phyloP scores from a whole-genome alignment of 306 rosid species.

The Albizia julibrissin region DNA sequence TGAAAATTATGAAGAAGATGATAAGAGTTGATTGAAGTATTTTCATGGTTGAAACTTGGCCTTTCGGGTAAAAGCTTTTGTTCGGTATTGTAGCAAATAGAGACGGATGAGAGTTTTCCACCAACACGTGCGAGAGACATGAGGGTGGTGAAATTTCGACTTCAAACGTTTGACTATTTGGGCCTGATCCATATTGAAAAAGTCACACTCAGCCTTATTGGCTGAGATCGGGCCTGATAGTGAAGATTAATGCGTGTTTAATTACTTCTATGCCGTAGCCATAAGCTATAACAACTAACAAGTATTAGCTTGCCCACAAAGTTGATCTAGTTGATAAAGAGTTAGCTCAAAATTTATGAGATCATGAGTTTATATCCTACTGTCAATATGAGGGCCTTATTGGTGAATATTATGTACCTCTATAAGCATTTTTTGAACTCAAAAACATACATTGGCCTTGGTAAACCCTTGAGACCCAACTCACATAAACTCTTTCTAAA shows the following conservation, averaged over 20 bases:
- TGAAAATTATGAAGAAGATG: background rate
- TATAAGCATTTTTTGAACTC: fast-evolving
- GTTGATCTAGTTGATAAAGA: fast-evolving
- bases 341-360: too few relatives aligned
- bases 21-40: background rate
- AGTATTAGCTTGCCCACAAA: fast-evolving
- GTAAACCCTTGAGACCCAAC: fast-evolving
- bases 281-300: too few relatives aligned
- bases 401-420: too few relatives aligned
- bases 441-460: fast-evolving
- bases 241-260: background rate
- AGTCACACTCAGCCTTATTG: background rate
- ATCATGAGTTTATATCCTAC: too few relatives aligned
- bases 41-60: background rate
- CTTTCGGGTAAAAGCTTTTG: background rate
- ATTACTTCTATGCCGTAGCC: background rate
- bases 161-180: background rate
- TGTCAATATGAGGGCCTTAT: too few relatives aligned
- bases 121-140: background rate
- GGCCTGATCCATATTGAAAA: background rate
- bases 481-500: too few relatives aligned
- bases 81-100: background rate
- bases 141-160: background rate
- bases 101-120: background rate
- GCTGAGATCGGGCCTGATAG: background rate